phyloP scores from a whole-genome alignment of 2,329 filamentous ascomycete genomes.

The Ophiostoma piceae region DNA sequence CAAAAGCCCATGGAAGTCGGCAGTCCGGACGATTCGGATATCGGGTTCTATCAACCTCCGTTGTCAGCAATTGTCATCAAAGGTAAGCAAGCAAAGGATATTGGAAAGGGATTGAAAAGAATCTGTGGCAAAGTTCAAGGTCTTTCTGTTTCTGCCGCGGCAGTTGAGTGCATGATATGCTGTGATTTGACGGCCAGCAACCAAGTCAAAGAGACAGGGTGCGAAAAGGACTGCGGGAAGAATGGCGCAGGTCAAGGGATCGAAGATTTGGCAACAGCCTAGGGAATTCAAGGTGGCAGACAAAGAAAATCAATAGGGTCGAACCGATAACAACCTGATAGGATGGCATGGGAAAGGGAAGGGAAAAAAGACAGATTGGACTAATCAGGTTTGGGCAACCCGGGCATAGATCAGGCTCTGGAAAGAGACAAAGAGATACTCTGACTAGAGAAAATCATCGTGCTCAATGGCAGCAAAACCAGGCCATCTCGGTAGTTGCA shows the following conservation, averaged over 20 bases:
- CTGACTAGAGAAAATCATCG: neutral
- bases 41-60: neutral
- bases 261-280: no score
- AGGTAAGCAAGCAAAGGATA: neutral
- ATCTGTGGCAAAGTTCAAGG: neutral
- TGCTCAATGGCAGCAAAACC: neutral
- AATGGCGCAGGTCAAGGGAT: neutral
- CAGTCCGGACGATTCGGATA: neutral
- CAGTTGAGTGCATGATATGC: neutral
- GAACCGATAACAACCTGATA: neutral
- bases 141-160: neutral
- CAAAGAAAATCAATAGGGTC: neutral
- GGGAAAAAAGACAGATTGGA: no score
- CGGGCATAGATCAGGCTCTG: neutral
- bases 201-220: neutral
- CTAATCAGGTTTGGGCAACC: no score
- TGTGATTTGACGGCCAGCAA: no score
- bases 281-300: neutral
- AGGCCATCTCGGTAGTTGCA: neutral
- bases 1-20: no score
- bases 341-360: no score
- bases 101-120: no score
- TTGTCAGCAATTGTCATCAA: constrained; percentile 1
- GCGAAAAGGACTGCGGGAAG: neutral
- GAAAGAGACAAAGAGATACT: neutral